These are phyloP conservation scores for Lyophyllum decastes DNA, from an alignment of 768 basidiomycete species.

Conservation along the genomic window DNA sequence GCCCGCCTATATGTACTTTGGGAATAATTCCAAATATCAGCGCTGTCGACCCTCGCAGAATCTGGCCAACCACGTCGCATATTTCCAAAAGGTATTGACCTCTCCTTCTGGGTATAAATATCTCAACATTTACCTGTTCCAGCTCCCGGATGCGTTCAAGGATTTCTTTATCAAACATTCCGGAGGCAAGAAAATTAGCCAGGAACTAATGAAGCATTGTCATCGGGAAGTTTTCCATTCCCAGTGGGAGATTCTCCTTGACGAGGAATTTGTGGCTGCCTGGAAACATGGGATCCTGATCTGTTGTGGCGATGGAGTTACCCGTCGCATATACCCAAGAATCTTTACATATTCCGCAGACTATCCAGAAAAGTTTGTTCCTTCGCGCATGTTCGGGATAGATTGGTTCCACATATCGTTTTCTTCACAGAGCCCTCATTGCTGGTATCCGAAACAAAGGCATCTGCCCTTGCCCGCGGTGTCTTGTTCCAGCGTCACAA, in stretches of 20 bases:
- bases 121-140: no score
- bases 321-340: constrained; percentile 24
- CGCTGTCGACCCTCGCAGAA: no score
- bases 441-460: no score
- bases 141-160: constrained; percentile 10
- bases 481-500: no score
- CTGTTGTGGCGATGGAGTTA: constrained; percentile 19
- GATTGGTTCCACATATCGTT: not conserved
- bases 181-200: not conserved
- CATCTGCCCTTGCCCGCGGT: no score
- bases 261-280: constrained; percentile 24
- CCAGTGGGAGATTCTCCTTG: constrained; percentile 23
- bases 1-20: not conserved
- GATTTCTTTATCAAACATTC: not conserved
- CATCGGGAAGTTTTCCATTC: constrained; percentile 27
- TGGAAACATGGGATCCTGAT: constrained; percentile 26
- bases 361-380: constrained; percentile 33
- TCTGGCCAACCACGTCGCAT: no score
- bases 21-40: no score
- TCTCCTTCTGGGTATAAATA: no score
- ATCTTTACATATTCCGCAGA: constrained; percentile 32
- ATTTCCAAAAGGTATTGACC: constrained; percentile 26
- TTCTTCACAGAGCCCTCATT: constrained; percentile 20
- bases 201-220: constrained; percentile 17
- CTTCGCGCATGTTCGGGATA: not conserved